Evolutionary conservation across 2,329 filamentous ascomycete species (phyloP), one percentile per base, ranked within the genome.

Genomic region (Scedosporium boydii): DNA sequence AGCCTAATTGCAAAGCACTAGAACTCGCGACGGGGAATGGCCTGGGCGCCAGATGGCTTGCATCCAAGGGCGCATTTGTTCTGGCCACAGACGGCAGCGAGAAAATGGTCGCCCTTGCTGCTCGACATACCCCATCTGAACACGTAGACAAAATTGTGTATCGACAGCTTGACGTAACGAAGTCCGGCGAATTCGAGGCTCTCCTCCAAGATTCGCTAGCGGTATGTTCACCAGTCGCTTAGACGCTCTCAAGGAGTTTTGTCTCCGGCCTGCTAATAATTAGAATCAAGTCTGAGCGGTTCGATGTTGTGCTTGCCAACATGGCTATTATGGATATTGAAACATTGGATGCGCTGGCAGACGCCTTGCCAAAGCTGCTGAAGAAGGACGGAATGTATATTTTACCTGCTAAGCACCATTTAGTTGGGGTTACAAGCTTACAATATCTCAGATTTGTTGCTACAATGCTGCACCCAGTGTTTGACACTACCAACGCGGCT

Each of bases 1-100:
- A 67, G 14, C 64, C 61, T 0, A 69, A 67, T 0, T 69, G 74
- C 59, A 68, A 68, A 6, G 76, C 76, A 0, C 71, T 82, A 5
- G 79, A 82, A 62, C 70, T 82, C n/a, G 77, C 78, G 3, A 80
- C 77, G 0, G 79, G 79, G 46, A 82, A 80, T 63, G 79, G 79
- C 26, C 73, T 82, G 27, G 74, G 76, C 18, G 77, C 79, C 16
- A 74, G 78, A 23, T 77, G 75, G 72, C 70, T 82, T 16, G 74
- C 73, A 1, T 67, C 66, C 9, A 64, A 70, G 23, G 75, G 73
- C 9, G 72, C 72, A 0, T 62, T 65, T 1, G 76, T 81, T 12
- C 65, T 76, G 3, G 80, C 77, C 1, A 78, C 79, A 1, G 80
- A 82, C 63, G 79, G 75, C 46, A 75, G 74, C 42, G 58, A 65